Conservation (phyloP, 23 red algal species). For the Gracilaria caudata region DNA sequence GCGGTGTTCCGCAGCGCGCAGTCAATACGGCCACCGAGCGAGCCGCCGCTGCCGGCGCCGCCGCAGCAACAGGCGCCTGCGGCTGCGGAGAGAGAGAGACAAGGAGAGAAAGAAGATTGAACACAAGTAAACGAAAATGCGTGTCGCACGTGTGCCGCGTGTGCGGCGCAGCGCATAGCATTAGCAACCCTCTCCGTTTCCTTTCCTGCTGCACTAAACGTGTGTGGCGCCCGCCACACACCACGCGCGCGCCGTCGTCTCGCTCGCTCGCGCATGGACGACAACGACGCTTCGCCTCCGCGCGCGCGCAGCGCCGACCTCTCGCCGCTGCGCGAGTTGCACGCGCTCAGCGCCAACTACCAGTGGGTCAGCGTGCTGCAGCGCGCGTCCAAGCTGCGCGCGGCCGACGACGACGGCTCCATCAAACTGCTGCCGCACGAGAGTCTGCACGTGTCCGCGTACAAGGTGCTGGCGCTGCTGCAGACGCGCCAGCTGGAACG, state of each 20-base stretch:
- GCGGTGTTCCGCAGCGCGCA: neutral
- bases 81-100: neutral
- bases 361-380: conserved; percentile 50
- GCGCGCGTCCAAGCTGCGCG: conserved; percentile 31
- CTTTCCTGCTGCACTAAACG: too few relatives aligned
- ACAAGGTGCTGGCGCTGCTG: conserved; percentile 43
- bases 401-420: conserved; percentile 31
- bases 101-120: neutral
- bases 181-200: too few relatives aligned
- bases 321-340: neutral
- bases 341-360: conserved; percentile 31
- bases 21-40: neutral
- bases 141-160: too few relatives aligned
- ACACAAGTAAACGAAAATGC: too few relatives aligned
- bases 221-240: too few relatives aligned
- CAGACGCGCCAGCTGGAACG: conserved; percentile 55
- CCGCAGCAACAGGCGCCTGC: neutral
- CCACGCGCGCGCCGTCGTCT: too few relatives aligned
- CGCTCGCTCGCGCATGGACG: neutral
- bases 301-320: too few relatives aligned
- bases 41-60: too few relatives aligned
- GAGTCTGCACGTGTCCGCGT: neutral
- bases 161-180: too few relatives aligned
- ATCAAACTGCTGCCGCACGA: conserved; percentile 47
- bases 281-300: neutral